Conservation (phyloP, 1,284 basidiomycete species). For the Trametes polyzona region DNA sequence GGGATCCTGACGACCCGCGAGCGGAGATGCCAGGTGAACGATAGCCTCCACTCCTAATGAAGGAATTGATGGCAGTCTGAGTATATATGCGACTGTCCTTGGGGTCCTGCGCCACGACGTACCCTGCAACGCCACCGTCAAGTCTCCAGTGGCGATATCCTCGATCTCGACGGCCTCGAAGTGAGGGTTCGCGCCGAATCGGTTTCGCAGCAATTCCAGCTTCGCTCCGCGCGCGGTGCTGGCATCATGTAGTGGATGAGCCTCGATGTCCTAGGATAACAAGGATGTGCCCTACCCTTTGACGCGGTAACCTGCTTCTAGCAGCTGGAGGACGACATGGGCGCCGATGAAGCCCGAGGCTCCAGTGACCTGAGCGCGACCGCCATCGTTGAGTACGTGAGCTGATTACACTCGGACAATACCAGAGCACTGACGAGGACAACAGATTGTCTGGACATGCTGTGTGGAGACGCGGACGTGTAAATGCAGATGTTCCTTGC, state of each 20-base stretch:
- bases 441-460: too few relatives aligned
- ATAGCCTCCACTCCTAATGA: constrained; percentile 23
- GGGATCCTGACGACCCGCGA: constrained; percentile 11
- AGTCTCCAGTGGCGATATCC: constrained; percentile 27
- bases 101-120: not conserved
- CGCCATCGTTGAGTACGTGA: too few relatives aligned
- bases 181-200: constrained; percentile 15
- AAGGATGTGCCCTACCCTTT: constrained; percentile 30
- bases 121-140: constrained; percentile 29
- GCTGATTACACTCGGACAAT: not conserved
- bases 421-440: not conserved
- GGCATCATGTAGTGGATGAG: not conserved
- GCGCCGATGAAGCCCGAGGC: constrained; percentile 33
- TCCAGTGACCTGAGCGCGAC: constrained; percentile 28
- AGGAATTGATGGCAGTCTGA: not conserved
- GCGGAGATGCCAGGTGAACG: constrained; percentile 26
- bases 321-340: constrained; percentile 28
- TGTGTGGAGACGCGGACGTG: too few relatives aligned
- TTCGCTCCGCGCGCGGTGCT: constrained; percentile 17
- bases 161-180: constrained; percentile 27
- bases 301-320: constrained; percentile 30
- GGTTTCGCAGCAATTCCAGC: constrained; percentile 9
- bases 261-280: not conserved
- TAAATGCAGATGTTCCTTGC: too few relatives aligned
- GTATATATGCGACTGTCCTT: not conserved